Evolutionary conservation across 768 basidiomycete species (phyloP).

Genomic region (Agrocybe praecox): DNA sequence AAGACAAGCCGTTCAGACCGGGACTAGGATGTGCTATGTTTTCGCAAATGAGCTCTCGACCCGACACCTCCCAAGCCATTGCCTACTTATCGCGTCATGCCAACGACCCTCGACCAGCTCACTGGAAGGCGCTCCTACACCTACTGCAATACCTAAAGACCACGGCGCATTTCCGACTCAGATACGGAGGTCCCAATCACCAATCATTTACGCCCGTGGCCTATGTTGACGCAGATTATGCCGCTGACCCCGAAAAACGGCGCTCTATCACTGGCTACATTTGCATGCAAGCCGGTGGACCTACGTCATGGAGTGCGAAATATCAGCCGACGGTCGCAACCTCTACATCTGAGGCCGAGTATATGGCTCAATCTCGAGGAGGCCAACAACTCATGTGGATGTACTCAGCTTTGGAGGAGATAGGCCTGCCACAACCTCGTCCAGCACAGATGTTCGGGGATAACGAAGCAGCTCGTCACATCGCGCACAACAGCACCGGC

Average conservation of each 20-base stretch:
- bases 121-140: slow-evolving; percentile 41
- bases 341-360: slow-evolving; percentile 27
- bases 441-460: slow-evolving; percentile 25
- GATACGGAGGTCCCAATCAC: background rate
- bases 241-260: slow-evolving; percentile 14
- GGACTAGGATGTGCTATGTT: slow-evolving; percentile 25
- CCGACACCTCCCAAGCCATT: slow-evolving; percentile 27
- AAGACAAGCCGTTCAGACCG: slow-evolving; percentile 25
- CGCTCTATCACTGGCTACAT: slow-evolving; percentile 30
- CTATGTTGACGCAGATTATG: slow-evolving; percentile 30
- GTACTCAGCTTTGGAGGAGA: slow-evolving; percentile 22
- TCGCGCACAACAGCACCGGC: slow-evolving; percentile 2
- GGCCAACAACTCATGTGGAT: slow-evolving; percentile 34
- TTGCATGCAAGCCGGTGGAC: slow-evolving; percentile 26
- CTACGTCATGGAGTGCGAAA: slow-evolving; percentile 31
- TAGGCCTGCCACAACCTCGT: slow-evolving; percentile 14
- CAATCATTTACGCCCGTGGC: slow-evolving; percentile 7
- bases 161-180: slow-evolving; percentile 1
- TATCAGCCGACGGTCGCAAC: slow-evolving; percentile 19
- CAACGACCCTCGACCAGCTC: slow-evolving; percentile 25
- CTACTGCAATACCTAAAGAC: slow-evolving; percentile 35
- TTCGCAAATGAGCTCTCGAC: slow-evolving; percentile 23
- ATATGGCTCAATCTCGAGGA: slow-evolving; percentile 30
- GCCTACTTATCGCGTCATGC: slow-evolving; percentile 21
- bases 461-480: slow-evolving; percentile 18